Evolutionary conservation across 768 basidiomycete genomes (phyloP).

Genomic region (Hypsizygus marmoreus): DNA sequence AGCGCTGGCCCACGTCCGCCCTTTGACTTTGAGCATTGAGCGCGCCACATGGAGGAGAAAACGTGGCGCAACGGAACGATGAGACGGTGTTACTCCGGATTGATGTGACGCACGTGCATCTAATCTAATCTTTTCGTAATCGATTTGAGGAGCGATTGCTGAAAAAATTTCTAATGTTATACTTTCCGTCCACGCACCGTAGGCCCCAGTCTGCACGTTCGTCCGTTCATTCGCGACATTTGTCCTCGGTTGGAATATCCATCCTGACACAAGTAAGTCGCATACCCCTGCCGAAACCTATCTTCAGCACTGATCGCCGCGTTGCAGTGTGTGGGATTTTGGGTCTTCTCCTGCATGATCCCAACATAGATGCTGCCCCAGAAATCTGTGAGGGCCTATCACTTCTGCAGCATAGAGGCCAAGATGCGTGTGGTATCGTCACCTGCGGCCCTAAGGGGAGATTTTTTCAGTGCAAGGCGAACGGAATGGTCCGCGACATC

Average conservation of each 20-base stretch:
- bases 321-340: slow-evolving; percentile 86
- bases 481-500: slow-evolving; percentile 98
- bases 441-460: slow-evolving; percentile 95
- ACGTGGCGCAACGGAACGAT: no score
- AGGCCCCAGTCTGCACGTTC: slow-evolving; percentile 15
- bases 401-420: slow-evolving; percentile 93
- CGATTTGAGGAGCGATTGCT: slow-evolving; percentile 26
- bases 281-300: neutral
- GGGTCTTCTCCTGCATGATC: slow-evolving; percentile 83
- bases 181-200: slow-evolving; percentile 8
- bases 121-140: slow-evolving; percentile 12
- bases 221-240: slow-evolving; percentile 3
- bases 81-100: no score
- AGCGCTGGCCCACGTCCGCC: no score
- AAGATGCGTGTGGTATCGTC: slow-evolving; percentile 97
- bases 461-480: slow-evolving; percentile 98
- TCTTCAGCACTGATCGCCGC: slow-evolving; percentile 12
- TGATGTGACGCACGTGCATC: neutral
- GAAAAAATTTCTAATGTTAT: slow-evolving; percentile 26
- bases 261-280: slow-evolving; percentile 9
- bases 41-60: no score
- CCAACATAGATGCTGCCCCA: slow-evolving; percentile 69
- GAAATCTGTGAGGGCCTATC: slow-evolving; percentile 97
- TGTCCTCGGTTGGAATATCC: neutral
- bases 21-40: no score